Base-by-base conservation (phyloP, 192 early-diverging fungal species). In the Backusella mclennaniae region DNA sequence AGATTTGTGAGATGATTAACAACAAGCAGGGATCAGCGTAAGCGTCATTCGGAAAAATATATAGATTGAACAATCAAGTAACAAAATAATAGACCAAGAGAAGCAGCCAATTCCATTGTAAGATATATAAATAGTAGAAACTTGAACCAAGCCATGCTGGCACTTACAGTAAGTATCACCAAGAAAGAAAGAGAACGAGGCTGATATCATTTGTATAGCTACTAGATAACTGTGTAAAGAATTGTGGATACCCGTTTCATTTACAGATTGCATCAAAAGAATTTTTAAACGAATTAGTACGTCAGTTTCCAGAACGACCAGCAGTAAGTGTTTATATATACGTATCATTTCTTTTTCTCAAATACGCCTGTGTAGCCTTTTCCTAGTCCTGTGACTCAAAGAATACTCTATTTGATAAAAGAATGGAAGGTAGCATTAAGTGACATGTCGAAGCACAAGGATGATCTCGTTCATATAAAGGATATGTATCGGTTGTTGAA, bases 241-340 rank as follows among this genome's bases (percentile, higher is more conserved):
- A 99, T 82, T 99, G 98, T 80, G 97, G 97, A 0, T 96, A 98
- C 80, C 92, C 98, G 3, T 98, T 99, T 75, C 97, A 99, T 77
- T 85, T 97, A 73, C 96, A 98, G 76, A 91, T 99, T 44, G 93
- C 93, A 46, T 92, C 95, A 41, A 97, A 98, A 77, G 98, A 99
- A 79, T 99, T 99, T 80, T 84, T 99, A 39, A 98, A 97, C 84
- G 95, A 96, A 76, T 89, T 99, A 14, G 96, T 99, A 21, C 88
- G 93, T 44, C 86, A 92, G 67, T 99, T 99, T 73, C 97, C 98
- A 14, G 96, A 97, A 76, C 89, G 92, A 46, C 96, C 97, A 9
- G 89, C 85, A 3, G 94, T 95, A 85, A 78, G 85, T 49, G 17
- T 19, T 49, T 49, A 19, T 49, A 49, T n/a, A 49, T n/a, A 26